These are phyloP conservation scores for Zoysia matrella DNA, from an alignment of 202 grass and related monocot species.

Conservation along the genomic window DNA sequence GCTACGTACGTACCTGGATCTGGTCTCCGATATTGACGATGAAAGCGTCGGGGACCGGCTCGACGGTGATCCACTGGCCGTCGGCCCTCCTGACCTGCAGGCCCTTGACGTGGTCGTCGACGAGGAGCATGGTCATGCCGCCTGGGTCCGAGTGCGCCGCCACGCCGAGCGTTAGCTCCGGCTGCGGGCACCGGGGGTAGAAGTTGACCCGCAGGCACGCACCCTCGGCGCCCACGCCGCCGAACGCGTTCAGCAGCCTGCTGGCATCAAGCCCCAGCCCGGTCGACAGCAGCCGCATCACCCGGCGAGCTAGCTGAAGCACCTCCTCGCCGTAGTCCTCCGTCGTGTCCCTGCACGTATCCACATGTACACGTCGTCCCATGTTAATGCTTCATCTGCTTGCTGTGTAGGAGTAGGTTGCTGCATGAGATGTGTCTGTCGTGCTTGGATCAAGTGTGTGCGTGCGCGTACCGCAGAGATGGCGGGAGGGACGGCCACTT, in stretches of 20 bases:
- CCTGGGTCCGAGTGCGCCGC: slow-evolving; percentile 88
- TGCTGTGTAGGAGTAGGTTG: too few relatives aligned
- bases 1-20: slow-evolving; percentile 62
- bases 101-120: slow-evolving; percentile 69
- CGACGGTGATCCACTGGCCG: slow-evolving; percentile 66
- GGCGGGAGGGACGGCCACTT: slow-evolving; percentile 72
- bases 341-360: slow-evolving; percentile 56
- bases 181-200: slow-evolving; percentile 91
- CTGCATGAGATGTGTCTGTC: too few relatives aligned
- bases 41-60: slow-evolving; percentile 67
- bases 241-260: slow-evolving; percentile 61
- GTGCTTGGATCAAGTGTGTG: too few relatives aligned
- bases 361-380: too few relatives aligned
- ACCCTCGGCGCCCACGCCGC: slow-evolving; percentile 37
- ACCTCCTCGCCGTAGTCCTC: slow-evolving; percentile 68
- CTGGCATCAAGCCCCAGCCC: slow-evolving; percentile 67
- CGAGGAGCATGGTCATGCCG: slow-evolving; percentile 81
- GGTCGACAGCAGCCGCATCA: slow-evolving; percentile 60
- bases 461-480: slow-evolving; percentile 44
- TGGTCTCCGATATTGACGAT: slow-evolving; percentile 90
- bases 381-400: background rate
- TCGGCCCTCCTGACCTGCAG: slow-evolving; percentile 63
- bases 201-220: slow-evolving; percentile 82
- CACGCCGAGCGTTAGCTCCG: slow-evolving; percentile 82
- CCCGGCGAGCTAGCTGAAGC: slow-evolving; percentile 48